Evolutionary conservation across 345 rosid genomes (phyloP).

Genomic region (Angophora floribunda): DNA sequence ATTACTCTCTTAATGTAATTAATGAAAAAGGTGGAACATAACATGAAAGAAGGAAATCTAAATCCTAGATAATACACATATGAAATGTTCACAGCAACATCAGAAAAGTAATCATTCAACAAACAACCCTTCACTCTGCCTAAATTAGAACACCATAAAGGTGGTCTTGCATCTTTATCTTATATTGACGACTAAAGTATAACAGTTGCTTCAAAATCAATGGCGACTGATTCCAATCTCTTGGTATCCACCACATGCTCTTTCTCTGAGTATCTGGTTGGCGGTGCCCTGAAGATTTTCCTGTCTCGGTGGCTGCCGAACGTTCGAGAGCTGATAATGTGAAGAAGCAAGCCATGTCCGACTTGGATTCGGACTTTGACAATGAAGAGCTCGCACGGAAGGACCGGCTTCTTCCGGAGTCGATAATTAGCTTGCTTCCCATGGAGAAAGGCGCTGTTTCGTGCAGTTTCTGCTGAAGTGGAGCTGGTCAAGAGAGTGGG

Average conservation of each 20-base stretch:
- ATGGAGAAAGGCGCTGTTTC: constrained; percentile 23
- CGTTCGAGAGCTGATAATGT: constrained; percentile 33
- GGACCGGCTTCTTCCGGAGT: constrained; percentile 65
- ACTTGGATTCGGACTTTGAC: constrained; percentile 59
- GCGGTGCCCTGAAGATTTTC: constrained; percentile 71
- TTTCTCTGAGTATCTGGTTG: constrained; percentile 19
- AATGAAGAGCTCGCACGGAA: constrained; percentile 33
- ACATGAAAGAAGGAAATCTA: no score
- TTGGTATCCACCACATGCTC: no score
- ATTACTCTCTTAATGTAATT: not conserved
- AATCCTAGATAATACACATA: no score
- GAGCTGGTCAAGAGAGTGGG: constrained; percentile 68
- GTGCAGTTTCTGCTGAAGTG: constrained; percentile 33
- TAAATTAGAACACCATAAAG: no score
- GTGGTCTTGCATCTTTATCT: no score
- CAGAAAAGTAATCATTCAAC: no score
- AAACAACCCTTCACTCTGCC: no score
- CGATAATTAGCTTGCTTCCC: constrained; percentile 68
- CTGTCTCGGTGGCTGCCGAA: constrained; percentile 82
- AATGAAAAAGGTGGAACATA: not conserved
- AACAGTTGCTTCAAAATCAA: no score
- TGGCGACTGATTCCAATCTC: no score
- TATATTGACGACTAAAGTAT: no score
- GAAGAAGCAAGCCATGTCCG: constrained; percentile 7
- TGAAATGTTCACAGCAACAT: no score